Evolutionary conservation across 2,329 filamentous ascomycete genomes (phyloP).

Genomic region (Aureobasidium zeae): DNA sequence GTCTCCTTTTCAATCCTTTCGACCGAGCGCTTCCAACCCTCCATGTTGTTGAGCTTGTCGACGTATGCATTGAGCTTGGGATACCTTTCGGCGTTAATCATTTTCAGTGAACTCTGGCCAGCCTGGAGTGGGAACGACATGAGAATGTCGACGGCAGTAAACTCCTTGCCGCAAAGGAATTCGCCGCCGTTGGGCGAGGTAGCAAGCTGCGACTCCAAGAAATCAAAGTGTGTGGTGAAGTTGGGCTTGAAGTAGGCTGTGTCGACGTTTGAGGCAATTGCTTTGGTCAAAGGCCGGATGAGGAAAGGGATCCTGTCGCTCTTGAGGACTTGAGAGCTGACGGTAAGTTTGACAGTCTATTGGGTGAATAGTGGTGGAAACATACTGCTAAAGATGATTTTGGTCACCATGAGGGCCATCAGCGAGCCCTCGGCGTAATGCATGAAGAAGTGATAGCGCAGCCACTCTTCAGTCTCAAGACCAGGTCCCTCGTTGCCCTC

Average conservation of each 20-base stretch:
- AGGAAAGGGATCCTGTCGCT: conserved; percentile 52
- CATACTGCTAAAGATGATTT: conserved; percentile 52
- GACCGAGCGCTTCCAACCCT: conserved; percentile 40
- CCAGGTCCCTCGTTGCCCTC: conserved; percentile 46
- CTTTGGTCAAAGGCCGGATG: conserved; percentile 53
- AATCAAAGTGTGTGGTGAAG: conserved; percentile 40
- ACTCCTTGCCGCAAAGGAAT: conserved; percentile 40
- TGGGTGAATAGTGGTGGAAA: conserved; percentile 7
- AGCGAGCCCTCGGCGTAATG: conserved; percentile 80
- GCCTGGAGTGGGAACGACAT: conserved; percentile 44
- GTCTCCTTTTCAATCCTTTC: conserved; percentile 40
- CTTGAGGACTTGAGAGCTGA: conserved; percentile 11
- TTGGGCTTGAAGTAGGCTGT: conserved; percentile 38
- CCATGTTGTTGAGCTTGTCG: conserved; percentile 35
- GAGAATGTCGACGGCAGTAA: conserved; percentile 46
- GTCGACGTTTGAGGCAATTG: conserved; percentile 44
- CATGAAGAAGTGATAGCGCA: conserved; percentile 59
- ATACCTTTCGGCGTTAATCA: conserved; percentile 35
- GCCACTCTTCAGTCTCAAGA: conserved; percentile 49
- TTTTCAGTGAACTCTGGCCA: conserved; percentile 26
- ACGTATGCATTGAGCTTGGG: conserved; percentile 41
- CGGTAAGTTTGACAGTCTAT: not conserved
- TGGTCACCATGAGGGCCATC: conserved; percentile 61
- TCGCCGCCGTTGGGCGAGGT: conserved; percentile 40
- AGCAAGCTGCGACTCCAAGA: conserved; percentile 42